These are phyloP conservation scores for Solanum etuberosum DNA, from an alignment of 257 asterid species.

Conservation along the genomic window DNA sequence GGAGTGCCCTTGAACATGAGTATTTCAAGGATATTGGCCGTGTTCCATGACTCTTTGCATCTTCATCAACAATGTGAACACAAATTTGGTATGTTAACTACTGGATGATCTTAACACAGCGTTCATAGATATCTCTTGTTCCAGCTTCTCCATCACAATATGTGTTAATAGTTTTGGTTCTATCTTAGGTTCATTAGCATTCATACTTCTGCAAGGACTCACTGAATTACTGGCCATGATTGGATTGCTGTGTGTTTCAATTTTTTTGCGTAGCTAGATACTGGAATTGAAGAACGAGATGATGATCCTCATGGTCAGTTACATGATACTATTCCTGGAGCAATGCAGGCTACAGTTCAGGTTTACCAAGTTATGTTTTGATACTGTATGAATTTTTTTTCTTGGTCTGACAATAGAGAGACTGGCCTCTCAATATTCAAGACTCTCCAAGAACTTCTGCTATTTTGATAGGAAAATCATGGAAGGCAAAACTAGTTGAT, in stretches of 20 bases:
- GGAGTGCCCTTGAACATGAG: conserved; percentile 78
- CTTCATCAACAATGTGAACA: conserved; percentile 27
- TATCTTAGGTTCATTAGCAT: background rate
- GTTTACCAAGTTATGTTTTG: background rate
- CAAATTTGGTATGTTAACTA: conserved; percentile 40
- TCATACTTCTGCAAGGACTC: background rate
- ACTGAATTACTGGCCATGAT: background rate
- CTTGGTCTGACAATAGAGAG: background rate
- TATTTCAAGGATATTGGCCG: conserved; percentile 70
- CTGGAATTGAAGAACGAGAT: background rate
- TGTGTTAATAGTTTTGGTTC: background rate
- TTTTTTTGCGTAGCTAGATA: background rate
- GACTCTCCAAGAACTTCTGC: background rate
- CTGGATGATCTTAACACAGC: background rate
- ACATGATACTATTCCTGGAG: background rate
- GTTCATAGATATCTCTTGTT: background rate
- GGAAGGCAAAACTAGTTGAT: background rate
- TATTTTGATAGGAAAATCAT: background rate
- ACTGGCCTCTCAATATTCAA: background rate
- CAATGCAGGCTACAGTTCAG: background rate
- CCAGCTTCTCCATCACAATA: background rate
- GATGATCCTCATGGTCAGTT: background rate
- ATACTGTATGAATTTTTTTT: background rate
- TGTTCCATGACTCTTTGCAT: conserved; percentile 34
- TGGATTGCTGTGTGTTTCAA: background rate